Evolutionary conservation across 192 early-diverging fungal genomes (phyloP).

Genomic region (Nowakowskiella sp.): DNA sequence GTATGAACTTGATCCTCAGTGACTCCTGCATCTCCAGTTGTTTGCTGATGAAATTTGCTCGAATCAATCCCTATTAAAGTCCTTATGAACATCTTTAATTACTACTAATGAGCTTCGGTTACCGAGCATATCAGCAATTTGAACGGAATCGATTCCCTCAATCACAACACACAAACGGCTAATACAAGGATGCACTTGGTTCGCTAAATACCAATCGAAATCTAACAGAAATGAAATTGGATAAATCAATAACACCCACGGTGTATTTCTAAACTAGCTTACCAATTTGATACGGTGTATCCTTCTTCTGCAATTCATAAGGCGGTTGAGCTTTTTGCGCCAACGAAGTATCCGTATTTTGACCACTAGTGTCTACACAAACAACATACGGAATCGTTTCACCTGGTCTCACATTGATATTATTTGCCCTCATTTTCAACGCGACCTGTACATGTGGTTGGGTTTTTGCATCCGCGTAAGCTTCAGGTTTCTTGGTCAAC

Average conservation of each 20-base stretch:
- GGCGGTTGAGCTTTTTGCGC: constrained; percentile 77
- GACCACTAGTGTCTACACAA: constrained; percentile 39
- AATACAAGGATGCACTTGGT: constrained; percentile 86
- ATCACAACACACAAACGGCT: constrained; percentile 76
- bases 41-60: constrained; percentile 35
- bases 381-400: constrained; percentile 94
- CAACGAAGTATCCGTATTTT: constrained; percentile 31
- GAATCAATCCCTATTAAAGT: constrained; percentile 51
- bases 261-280: not conserved
- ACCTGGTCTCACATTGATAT: constrained; percentile 60
- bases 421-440: constrained; percentile 63
- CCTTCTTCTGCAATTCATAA: constrained; percentile 59
- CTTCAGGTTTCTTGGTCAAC: constrained; percentile 84
- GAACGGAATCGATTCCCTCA: constrained; percentile 68
- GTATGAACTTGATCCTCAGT: constrained; percentile 56
- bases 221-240: constrained; percentile 27
- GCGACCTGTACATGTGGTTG: constrained; percentile 98
- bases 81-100: constrained; percentile 3
- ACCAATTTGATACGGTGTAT: constrained; percentile 44
- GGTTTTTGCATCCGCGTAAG: constrained; percentile 75
- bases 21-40: constrained; percentile 1
- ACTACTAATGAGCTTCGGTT: no score
- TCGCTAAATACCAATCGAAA: constrained; percentile 85
- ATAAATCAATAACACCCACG: not conserved
- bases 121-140: constrained; percentile 77